phyloP scores from a whole-genome alignment of 2,329 filamentous ascomycete genomes.

The Alternaria gansuensis region DNA sequence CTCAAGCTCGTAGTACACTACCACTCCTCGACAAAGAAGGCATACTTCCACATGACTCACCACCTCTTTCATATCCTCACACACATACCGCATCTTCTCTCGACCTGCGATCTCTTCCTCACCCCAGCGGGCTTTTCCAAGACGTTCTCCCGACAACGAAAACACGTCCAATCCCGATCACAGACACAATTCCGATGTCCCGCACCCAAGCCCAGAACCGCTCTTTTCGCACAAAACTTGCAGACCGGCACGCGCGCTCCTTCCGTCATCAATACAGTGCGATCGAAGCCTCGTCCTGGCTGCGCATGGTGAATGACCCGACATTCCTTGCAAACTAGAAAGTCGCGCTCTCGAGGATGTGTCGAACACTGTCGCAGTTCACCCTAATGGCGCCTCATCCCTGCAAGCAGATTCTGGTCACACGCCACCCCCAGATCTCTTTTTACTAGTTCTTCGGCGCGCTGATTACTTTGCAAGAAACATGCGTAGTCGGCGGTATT shows the following conservation, averaged over 20 bases:
- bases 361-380: slow-evolving; percentile 13
- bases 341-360: background rate
- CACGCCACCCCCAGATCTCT: slow-evolving; percentile 2
- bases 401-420: slow-evolving; percentile 14
- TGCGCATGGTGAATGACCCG: slow-evolving; percentile 12
- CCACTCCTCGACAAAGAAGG: background rate
- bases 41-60: background rate
- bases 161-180: slow-evolving; percentile 17
- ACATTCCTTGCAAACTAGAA: slow-evolving; percentile 16
- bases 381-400: slow-evolving; percentile 16
- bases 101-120: slow-evolving; percentile 10
- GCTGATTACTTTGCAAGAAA: background rate
- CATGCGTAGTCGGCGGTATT: background rate
- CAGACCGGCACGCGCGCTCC: slow-evolving; percentile 19
- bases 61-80: background rate
- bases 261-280: slow-evolving; percentile 10
- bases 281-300: slow-evolving; percentile 9
- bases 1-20: background rate
- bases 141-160: slow-evolving; percentile 15
- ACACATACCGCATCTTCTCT: slow-evolving; percentile 11
- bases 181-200: slow-evolving; percentile 13
- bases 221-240: slow-evolving; percentile 2
- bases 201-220: background rate
- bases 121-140: background rate
- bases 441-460: background rate